Percentiles rank a stretch among this genome's conserved stretches.
Conservation (phyloP, 495 filamentous ascomycete genomes). For the Penicillium cosmopolitanum region DNA sequence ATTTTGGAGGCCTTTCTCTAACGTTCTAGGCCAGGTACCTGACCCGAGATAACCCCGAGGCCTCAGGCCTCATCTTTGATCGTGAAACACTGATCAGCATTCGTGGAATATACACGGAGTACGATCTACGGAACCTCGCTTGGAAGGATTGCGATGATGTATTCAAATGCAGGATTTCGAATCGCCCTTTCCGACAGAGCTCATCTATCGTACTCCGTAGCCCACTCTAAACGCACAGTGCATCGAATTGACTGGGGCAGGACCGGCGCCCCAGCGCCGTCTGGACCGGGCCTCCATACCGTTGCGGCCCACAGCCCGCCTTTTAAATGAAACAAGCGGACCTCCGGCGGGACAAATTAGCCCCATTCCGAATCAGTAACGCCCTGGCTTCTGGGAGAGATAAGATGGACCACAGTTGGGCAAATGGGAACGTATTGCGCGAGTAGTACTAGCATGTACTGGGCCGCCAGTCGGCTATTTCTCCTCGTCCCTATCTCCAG, state of each 20-base stretch:
- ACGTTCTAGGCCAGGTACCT: not conserved
- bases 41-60: not conserved
- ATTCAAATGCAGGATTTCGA: not conserved
- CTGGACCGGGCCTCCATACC: conserved; percentile 8
- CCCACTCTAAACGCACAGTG: conserved; percentile 11
- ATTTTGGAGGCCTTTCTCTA: not conserved
- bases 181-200: not conserved
- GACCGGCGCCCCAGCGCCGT: not conserved
- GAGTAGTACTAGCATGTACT: not conserved
- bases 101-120: conserved; percentile 4
- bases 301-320: conserved; percentile 17
- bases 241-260: not conserved
- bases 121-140: no score
- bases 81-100: conserved; percentile 13
- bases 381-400: conserved; percentile 12
- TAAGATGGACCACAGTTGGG: conserved; percentile 14
- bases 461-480: conserved; percentile 5
- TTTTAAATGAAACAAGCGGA: conserved; percentile 27
- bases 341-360: conserved; percentile 15
- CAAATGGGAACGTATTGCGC: not conserved
- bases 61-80: not conserved
- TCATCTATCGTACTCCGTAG: conserved; percentile 5
- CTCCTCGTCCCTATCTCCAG: not conserved
- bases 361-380: conserved; percentile 10
- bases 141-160: no score